Base-by-base conservation (phyloP, 129 eudicot species). In the Dittrichia graveolens region DNA sequence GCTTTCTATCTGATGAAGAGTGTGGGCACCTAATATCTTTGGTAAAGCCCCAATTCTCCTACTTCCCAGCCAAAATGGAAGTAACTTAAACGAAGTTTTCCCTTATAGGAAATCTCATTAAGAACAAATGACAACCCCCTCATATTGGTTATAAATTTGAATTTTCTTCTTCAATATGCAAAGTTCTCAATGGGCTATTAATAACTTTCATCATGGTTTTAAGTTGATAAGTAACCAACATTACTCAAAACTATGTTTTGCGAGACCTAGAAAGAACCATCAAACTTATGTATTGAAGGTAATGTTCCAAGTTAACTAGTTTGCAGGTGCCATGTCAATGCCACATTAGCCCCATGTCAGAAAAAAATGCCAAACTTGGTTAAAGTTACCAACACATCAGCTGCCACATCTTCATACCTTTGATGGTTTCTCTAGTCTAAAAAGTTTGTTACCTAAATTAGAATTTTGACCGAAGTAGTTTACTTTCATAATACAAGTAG, bases 1-100 rank as follows among this genome's bases (percentile, higher is more conserved):
- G 84, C 58, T 86, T 92, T 74, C 77, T 92, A 50, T 82, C 96
- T 18, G 83, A 83, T 52, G 96, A 84, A 82, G 97, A 92, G 75
- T 83, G 91, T 86, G 91, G 89, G 78, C 86, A 85, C 76, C 83
- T 92, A 31, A 81, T 92, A 66, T 84, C 83, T 66, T 58, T 73
- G 91, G 97, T 92, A 82, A 65, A 10, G 16, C 65, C 56, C 68
- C 34, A 37, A 38, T 62, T 31, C 48, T 15, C 11, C 55, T 71
- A 44, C 76, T 19, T 71, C 56, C 41, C 54, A 4, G 19, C 40
- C 55, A 40, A 24, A 43, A 24, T 58, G 43, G 42, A 39, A 50
- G 13, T 11, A 42, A 58, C 45, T 54, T 54, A 54, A 11, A 54
- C 60, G 4, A 56, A 45, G 53, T 65, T 59, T 46, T 60, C 44